phyloP scores from a whole-genome alignment of 495 filamentous ascomycete genomes.

The Neurospora africana region DNA sequence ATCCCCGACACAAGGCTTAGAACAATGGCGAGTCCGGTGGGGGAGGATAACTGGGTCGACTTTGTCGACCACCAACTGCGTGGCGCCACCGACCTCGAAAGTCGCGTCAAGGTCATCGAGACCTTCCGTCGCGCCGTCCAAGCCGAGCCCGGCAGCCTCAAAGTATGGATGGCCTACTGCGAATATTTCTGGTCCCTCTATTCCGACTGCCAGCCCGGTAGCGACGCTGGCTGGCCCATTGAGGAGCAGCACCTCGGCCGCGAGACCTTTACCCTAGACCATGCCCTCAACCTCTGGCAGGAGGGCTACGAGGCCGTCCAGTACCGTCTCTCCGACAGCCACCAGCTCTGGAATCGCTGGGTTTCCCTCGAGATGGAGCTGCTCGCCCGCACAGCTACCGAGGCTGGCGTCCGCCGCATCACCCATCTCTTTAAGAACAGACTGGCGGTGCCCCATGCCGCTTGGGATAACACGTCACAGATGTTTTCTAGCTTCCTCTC shows the following conservation, averaged over 20 bases:
- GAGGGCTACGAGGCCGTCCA: constrained; percentile 66
- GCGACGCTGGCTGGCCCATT: constrained; percentile 54
- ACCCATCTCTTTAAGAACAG: constrained; percentile 61
- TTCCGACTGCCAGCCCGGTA: constrained; percentile 46
- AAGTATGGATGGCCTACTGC: constrained; percentile 81
- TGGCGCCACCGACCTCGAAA: constrained; percentile 40
- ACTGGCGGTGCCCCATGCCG: constrained; percentile 67
- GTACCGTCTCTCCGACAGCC: constrained; percentile 75
- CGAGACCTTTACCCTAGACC: constrained; percentile 71
- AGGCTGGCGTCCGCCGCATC: constrained; percentile 53
- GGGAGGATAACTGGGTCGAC: constrained; percentile 2
- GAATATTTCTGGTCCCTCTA: constrained; percentile 76
- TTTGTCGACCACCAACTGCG: constrained; percentile 39
- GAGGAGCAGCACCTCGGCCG: constrained; percentile 66
- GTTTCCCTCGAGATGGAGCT: constrained; percentile 48
- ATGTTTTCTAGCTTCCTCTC: constrained; percentile 73
- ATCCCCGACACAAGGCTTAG: constrained; percentile 7
- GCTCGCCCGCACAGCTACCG: constrained; percentile 42
- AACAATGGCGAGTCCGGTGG: constrained; percentile 33
- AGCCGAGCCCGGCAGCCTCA: constrained; percentile 74
- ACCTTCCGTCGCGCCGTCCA: constrained; percentile 67
- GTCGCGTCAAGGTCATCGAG: constrained; percentile 66
- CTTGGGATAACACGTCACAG: constrained; percentile 78
- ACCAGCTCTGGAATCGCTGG: constrained; percentile 82
- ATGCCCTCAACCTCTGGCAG: constrained; percentile 68